These are phyloP conservation scores for Colletotrichum simmondsii DNA, from an alignment of 2,329 filamentous ascomycete species.

Conservation along the genomic window DNA sequence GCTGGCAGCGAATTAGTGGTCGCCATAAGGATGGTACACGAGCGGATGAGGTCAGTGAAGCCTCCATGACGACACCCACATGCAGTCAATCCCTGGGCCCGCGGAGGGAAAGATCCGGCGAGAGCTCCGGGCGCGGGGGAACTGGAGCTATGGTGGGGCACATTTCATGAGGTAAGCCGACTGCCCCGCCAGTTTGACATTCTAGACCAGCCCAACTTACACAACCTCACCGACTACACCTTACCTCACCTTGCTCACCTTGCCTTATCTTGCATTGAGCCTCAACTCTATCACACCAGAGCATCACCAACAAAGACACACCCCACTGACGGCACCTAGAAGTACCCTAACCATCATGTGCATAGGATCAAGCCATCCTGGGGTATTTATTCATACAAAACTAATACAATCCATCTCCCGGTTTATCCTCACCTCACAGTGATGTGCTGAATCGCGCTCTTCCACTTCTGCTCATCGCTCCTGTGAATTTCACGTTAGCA, in stretches of 20 bases:
- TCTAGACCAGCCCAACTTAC: not conserved
- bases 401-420: not conserved
- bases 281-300: not conserved
- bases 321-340: not conserved
- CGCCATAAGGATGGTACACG: not conserved
- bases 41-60: constrained; percentile 32
- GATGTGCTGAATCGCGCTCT: constrained; percentile 74
- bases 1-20: constrained; percentile 4
- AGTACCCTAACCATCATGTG: not conserved
- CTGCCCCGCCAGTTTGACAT: not conserved
- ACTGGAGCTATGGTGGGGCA: constrained; percentile 1
- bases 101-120: constrained; percentile 6
- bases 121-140: not conserved
- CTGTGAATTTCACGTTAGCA: constrained; percentile 41
- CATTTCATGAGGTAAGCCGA: not conserved
- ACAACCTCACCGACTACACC: not conserved
- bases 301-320: not conserved
- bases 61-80: constrained; percentile 29
- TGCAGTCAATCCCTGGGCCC: not conserved
- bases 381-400: constrained; percentile 27
- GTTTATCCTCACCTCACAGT: constrained; percentile 44
- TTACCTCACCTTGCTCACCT: not conserved
- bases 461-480: constrained; percentile 86
- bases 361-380: not conserved
- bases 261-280: not conserved